Base-by-base conservation (phyloP, 1,284 basidiomycete species). In the Mycosarcoma maydis region DNA sequence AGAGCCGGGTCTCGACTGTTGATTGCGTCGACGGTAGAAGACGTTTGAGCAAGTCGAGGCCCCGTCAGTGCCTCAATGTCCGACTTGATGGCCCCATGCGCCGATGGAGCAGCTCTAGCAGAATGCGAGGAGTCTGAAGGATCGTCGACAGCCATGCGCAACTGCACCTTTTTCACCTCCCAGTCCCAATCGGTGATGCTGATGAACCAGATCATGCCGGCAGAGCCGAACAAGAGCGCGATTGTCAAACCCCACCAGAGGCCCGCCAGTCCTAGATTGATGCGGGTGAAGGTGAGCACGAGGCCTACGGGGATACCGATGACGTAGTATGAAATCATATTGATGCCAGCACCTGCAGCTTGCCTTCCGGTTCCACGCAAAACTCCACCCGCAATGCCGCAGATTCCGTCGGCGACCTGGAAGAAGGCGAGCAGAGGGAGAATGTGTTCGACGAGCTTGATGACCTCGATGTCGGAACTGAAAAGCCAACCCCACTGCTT, bases 401-500 rank as follows among this genome's bases (percentile, higher is more conserved):
- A 83, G 16, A 88, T 85, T 11, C 88, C 89, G 72, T 94, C 92
- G 57, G 89, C 58, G 2, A 92, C 86, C 54, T 78, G 76, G 30
- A 92, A 85, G 9, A 90, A 88, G 4, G 85, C 84, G 44, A 83
- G 82, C n/a, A 90, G 76, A 0, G 92, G 90, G 37, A 94, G 82
- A 53, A 93, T 89, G 0, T 85, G 82, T 4, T 90, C 87, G 20
- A 92, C 90, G 14, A 91, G 83, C 4, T 68, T 53, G 27, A 89
- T 85, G 6, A 92, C 90, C 72, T 83, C 88, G 87, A 87, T 85
- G 82, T 95, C 92, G 51, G 88, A 84, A 75, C 93, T 95, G 85
- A 95, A 96, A 22, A 94, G 82, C 76, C 89, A 88, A 3, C 86
- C 92, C 90, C 91, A 93, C 4, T 84, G 84, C 30, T 87, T 82